A percentile compares a stretch with the other conserved stretches of the same genome.
phyloP scores from a whole-genome alignment of 345 rosid species.

The Brassica rapa region DNA sequence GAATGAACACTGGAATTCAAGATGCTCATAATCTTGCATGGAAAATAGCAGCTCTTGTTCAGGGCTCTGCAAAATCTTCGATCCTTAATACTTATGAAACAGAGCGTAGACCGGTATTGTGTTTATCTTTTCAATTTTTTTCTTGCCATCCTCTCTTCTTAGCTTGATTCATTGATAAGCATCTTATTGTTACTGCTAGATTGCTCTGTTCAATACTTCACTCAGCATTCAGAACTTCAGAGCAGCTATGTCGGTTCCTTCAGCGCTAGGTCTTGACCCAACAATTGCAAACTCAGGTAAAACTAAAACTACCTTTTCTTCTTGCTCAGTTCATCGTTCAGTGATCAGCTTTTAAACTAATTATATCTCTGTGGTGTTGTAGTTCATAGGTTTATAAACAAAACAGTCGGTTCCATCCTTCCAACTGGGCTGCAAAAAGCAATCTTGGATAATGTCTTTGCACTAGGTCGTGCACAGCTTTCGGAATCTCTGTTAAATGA shows the following conservation, averaged over 20 bases:
- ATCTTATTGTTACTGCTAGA: conserved; percentile 47
- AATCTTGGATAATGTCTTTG: conserved; percentile 74
- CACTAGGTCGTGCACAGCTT: conserved; percentile 84
- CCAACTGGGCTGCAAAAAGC: conserved; percentile 75
- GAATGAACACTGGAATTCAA: conserved; percentile 98
- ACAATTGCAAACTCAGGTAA: conserved; percentile 76
- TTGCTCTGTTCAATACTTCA: conserved; percentile 68
- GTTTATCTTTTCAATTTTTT: conserved; percentile 28
- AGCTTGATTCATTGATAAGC: conserved; percentile 18
- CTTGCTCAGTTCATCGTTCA: conserved; percentile 18
- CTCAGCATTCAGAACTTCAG: conserved; percentile 37
- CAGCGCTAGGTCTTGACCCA: conserved; percentile 87
- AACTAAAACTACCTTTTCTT: conserved; percentile 24
- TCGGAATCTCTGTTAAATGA: conserved; percentile 72
- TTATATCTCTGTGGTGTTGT: conserved; percentile 34
- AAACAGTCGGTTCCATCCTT: conserved; percentile 60
- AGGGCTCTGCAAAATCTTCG: conserved; percentile 63
- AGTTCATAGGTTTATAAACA: conserved; percentile 67
- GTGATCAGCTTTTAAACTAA: conserved; percentile 7
- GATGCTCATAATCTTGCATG: conserved; percentile 97
- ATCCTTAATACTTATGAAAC: conserved; percentile 74
- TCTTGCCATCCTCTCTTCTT: conserved; percentile 7
- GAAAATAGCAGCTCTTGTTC: conserved; percentile 66
- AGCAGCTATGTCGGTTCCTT: conserved; percentile 75
- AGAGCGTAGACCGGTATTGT: conserved; percentile 83